Conservation (phyloP, 2,329 filamentous ascomycete genomes). For the Talaromyces sp. region DNA sequence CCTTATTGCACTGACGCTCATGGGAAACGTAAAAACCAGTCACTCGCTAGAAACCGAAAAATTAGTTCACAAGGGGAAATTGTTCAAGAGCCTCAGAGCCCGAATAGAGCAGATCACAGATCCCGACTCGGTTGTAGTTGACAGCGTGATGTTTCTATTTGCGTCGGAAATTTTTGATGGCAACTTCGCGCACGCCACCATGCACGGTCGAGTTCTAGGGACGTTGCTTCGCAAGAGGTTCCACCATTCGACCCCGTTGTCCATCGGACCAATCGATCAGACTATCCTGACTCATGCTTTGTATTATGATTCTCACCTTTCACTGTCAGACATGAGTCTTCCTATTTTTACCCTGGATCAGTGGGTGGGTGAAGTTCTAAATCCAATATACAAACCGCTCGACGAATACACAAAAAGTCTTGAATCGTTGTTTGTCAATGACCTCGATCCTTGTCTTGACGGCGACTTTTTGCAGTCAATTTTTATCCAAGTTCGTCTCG, state of each 20-base stretch:
- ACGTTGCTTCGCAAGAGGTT: not conserved
- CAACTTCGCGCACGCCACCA: not conserved
- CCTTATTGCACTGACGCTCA: not conserved
- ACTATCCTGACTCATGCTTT: constrained; percentile 3
- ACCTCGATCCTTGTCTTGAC: not conserved
- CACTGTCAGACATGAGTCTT: not conserved
- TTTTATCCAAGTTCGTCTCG: not conserved
- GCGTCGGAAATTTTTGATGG: not conserved
- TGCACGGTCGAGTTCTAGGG: not conserved
- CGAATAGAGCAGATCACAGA: not conserved
- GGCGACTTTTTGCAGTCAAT: not conserved
- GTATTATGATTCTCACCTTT: not conserved
- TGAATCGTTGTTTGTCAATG: not conserved
- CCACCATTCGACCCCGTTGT: not conserved
- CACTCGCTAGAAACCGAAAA: not conserved
- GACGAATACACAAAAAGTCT: not conserved
- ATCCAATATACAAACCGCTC: constrained; percentile 1
- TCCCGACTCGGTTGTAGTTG: not conserved
- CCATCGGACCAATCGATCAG: not conserved
- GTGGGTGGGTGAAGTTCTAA: not conserved
- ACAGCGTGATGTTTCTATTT: constrained; percentile 9
- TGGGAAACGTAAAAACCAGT: not conserved
- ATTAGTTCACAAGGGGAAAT: not conserved
- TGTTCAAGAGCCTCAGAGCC: not conserved
- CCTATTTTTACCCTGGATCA: constrained; percentile 4